Base-by-base conservation (phyloP, 352 stramenopile genomes). In the Globisporangium uncinulatum region DNA sequence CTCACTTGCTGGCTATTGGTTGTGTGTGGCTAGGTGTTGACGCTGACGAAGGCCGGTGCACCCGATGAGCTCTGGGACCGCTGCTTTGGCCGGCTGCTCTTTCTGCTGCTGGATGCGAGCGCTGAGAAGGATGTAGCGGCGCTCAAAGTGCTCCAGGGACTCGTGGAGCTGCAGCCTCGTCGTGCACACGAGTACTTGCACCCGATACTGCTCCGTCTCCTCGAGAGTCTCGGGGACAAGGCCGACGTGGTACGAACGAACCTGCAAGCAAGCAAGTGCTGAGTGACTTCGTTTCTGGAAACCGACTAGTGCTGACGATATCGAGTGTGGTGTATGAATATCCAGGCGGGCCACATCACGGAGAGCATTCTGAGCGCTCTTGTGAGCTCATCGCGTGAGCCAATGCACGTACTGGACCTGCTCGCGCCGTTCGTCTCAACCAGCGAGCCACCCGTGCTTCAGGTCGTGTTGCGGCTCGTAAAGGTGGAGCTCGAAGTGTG, bases 161-260 rank as follows among this genome's bases (percentile, higher is more conserved):
- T 91, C 17, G 63, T 91, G 6, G 52, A 69, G 41, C 54, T 58
- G 17, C 76, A 86, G 32, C 57, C 66, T 13, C 56, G 59, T 36
- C 79, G 73, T 7, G 65, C 69, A 0, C 62, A 87, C 53, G 67
- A 73, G 52, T 87, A 79, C 61, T 71, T 83, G 34, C 69, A 86
- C 36, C 62, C 76, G n/a, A 76, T 91, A 56, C 56, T 88, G 17
- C 54, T 79, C 31, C 74, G 76, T 3, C 66, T 92, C 15, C 61
- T 87, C 7, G 75, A 83, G 43, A 63, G 68, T 31, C 69, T 81
- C 15, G 71, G 57, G 24, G 57, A 69, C 10, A 70, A 73, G 56
- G 59, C 71, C 0, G 73, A 78, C 39, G 56, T 86, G 59, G 70
- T 83, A 57, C 58, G 74, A 67, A n/a, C 3, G 42, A 9, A 31